These are phyloP conservation scores for Luvunga scandens DNA, from an alignment of 345 rosid species.

Conservation along the genomic window DNA sequence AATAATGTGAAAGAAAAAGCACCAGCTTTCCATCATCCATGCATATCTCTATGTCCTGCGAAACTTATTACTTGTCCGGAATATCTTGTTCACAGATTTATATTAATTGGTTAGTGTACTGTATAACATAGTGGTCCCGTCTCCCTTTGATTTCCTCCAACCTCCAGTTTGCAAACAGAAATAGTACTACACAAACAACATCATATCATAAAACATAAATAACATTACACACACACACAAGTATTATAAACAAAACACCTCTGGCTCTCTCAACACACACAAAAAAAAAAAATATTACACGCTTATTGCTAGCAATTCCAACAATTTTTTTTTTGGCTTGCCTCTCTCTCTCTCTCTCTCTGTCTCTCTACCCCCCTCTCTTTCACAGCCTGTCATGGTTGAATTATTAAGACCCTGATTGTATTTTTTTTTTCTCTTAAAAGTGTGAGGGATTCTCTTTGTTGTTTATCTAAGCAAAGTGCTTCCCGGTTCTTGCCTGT, in stretches of 20 bases:
- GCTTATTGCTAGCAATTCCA: constrained; percentile 25
- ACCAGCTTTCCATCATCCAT: constrained; percentile 24
- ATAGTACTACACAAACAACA: constrained; percentile 8
- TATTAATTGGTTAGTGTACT: neutral
- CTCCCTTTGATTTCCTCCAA: constrained; percentile 15
- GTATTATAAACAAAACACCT: neutral
- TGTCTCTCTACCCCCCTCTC: constrained; percentile 33
- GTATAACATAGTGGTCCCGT: constrained; percentile 12
- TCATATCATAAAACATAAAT: constrained; percentile 3
- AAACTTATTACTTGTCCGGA: constrained; percentile 32
- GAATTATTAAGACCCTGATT: constrained; percentile 41
- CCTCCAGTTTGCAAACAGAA: constrained; percentile 21
- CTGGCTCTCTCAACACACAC: constrained; percentile 14
- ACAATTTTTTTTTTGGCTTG: constrained; percentile 32
- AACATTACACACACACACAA: constrained; percentile 1
- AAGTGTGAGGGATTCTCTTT: constrained; percentile 26
- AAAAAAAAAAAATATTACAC: constrained; percentile 16
- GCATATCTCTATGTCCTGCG: constrained; percentile 14
- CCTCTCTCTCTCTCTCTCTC: constrained; percentile 30
- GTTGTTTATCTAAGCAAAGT: constrained; percentile 43
- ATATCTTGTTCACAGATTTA: constrained; percentile 37
- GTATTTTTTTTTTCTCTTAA: constrained; percentile 15
- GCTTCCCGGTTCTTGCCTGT: constrained; percentile 22
- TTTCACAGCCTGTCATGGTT: constrained; percentile 84
- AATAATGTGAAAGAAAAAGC: constrained; percentile 18